A percentile compares a stretch with the other conserved stretches of the same genome.
Evolutionary conservation across 139 green algal species (phyloP).

Genomic region (Chlorokybus atmophyticus): DNA sequence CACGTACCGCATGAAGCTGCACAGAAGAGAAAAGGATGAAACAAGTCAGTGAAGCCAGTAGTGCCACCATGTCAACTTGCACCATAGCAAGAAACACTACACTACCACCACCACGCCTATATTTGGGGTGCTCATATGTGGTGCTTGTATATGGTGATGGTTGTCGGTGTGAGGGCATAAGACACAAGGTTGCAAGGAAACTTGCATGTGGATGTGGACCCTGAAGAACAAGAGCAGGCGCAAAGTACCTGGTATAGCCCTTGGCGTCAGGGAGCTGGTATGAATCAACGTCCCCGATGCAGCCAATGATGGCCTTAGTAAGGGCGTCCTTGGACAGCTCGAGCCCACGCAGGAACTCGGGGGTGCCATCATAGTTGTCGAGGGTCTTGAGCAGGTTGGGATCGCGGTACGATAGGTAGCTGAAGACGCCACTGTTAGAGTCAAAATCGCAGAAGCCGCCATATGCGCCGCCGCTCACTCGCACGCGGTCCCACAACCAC

Average conservation of each 20-base stretch:
- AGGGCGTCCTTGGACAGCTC: slow-evolving; percentile 67
- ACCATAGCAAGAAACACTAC: slow-evolving; percentile 3
- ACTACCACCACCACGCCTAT: background rate
- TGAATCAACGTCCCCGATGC: slow-evolving; percentile 81
- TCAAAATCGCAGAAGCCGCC: slow-evolving; percentile 96
- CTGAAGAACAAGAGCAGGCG: slow-evolving; percentile 36
- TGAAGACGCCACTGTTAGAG: slow-evolving; percentile 77
- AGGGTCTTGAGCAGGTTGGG: slow-evolving; percentile 92
- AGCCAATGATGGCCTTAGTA: slow-evolving; percentile 89
- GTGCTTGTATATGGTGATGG: too few relatives aligned
- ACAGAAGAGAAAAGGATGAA: too few relatives aligned
- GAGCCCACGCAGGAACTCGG: slow-evolving; percentile 64
- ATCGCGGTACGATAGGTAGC: slow-evolving; percentile 85
- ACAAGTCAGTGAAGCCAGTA: too few relatives aligned
- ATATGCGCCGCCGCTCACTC: slow-evolving; percentile 88
- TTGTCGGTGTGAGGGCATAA: too few relatives aligned
- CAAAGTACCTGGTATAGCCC: slow-evolving; percentile 35
- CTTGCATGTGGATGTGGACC: too few relatives aligned
- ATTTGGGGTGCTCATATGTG: too few relatives aligned
- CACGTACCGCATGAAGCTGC: slow-evolving; percentile 69
- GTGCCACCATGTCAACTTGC: slow-evolving; percentile 3
- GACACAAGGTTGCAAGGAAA: too few relatives aligned
- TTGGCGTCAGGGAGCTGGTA: slow-evolving; percentile 93
- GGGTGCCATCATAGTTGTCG: slow-evolving; percentile 70
- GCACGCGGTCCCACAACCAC: slow-evolving; percentile 96